Evolutionary conservation across 495 filamentous ascomycete species (phyloP), one percentile per base, ranked within the genome.

Genomic region (Neurospora terricola): DNA sequence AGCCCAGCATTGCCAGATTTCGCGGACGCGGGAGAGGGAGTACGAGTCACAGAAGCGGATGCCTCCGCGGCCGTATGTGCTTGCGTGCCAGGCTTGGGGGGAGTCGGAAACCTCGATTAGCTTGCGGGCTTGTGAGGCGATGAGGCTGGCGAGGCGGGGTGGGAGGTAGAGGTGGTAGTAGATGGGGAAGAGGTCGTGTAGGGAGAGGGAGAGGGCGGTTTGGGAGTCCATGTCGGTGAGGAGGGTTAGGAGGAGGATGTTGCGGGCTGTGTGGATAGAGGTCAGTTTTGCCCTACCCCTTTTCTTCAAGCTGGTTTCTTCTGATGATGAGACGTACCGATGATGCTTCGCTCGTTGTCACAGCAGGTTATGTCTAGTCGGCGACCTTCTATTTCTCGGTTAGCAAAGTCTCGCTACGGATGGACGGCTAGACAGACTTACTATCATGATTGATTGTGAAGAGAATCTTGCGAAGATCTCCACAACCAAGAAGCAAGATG

Each of bases 401-500:
- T 62, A 62, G 54, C 12, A n/a, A 12, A 6, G 5, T 54, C 5
- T 1, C 5, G 21, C 21, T 1, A 6, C 21, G 2, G n/a, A 11
- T 12, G 11, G 45, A 54, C 5, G 2, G 2, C 14, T 27, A 1
- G 12, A 34, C 3, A 34, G 14, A 30, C 54, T 62, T 76, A 72
- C 73, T 30, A 37, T 81, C 77, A 14, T 38, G 73, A 71, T 79
- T 70, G 2, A 39, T n/a, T 2, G 80, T 82, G 70, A 80, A 82
- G 3, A 81, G 70, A 38, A 81, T 80, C 48, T 77, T 81, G 6
- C 77, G 74, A 42, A 79, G 71, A 70, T 81, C 79, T 38, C 79
- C 79, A 38, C 78, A 81, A 11, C 77, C 79, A 2, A 82, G 76
- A n/a, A 81, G 79, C 37, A 82, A 75, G 10, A 82, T 77, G 68